phyloP scores from a whole-genome alignment of 805 yeast species.

The Barnettozyma sp. region DNA sequence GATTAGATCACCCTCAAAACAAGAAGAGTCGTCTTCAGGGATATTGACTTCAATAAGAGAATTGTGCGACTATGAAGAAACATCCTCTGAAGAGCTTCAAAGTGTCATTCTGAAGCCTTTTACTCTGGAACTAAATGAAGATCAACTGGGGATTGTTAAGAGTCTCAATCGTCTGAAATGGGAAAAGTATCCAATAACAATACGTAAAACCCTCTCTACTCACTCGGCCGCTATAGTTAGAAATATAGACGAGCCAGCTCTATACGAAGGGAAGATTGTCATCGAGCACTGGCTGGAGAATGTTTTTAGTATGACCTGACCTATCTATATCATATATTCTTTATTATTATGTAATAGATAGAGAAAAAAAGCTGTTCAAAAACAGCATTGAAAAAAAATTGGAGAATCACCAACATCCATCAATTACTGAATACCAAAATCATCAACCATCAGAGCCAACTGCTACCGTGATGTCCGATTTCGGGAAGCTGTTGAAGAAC shows the following conservation, averaged over 20 bases:
- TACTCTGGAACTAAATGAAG: slow-evolving; percentile 31
- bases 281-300: slow-evolving; percentile 55
- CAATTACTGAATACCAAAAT: slow-evolving; percentile 1
- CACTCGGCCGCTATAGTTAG: slow-evolving; percentile 83
- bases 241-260: slow-evolving; percentile 41
- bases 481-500: slow-evolving; percentile 24
- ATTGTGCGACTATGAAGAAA: slow-evolving; percentile 24
- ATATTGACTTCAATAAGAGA: slow-evolving; percentile 26
- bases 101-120: slow-evolving; percentile 20
- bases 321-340: background rate
- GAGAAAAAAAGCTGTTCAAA: background rate
- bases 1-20: too few species aligned
- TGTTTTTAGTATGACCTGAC: slow-evolving; percentile 25
- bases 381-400: background rate
- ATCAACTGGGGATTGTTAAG: slow-evolving; percentile 46
- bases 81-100: slow-evolving; percentile 13
- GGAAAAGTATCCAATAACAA: slow-evolving; percentile 66
- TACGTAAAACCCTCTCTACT: slow-evolving; percentile 56
- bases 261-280: slow-evolving; percentile 64
- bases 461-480: slow-evolving; percentile 20
- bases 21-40: too few species aligned
- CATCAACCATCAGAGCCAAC: background rate
- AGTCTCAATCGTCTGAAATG: slow-evolving; percentile 55
- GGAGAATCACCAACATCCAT: too few species aligned
- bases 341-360: background rate